Evolutionary conservation across 2,329 filamentous ascomycete genomes (phyloP).

Genomic region (Amesomyces nigricolor): DNA sequence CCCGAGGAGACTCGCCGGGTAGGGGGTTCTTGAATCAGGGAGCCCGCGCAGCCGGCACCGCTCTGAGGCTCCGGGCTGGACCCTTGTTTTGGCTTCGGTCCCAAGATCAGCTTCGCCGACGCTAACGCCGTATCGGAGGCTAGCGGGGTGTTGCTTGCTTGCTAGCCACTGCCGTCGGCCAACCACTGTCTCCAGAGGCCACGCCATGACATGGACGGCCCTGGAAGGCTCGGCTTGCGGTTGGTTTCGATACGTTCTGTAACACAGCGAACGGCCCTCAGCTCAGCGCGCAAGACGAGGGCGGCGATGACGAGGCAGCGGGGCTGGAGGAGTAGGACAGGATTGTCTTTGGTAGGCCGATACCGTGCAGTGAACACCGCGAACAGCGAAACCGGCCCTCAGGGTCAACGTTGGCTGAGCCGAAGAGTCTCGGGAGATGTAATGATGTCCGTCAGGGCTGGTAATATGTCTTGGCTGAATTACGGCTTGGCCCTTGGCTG

Average conservation of each 20-base stretch:
- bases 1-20: not conserved
- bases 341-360: no score
- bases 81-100: not conserved
- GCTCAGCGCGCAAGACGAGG: not conserved
- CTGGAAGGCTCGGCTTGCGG: constrained; percentile 5
- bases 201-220: constrained; percentile 7
- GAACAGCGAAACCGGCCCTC: no score
- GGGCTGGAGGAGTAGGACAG: no score
- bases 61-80: not conserved
- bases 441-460: no score
- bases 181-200: constrained; percentile 14
- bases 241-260: not conserved
- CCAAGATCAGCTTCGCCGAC: not conserved
- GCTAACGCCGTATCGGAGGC: not conserved
- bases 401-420: no score
- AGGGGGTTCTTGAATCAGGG: not conserved
- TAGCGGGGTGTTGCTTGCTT: not conserved
- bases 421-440: no score
- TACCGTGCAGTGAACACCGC: no score
- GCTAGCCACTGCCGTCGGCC: not conserved
- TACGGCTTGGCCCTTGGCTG: no score
- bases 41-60: constrained; percentile 2
- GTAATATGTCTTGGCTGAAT: no score
- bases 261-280: not conserved
- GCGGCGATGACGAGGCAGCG: not conserved